Conservation (phyloP, 257 asterid species). For the Cynanchum wilfordii region DNA sequence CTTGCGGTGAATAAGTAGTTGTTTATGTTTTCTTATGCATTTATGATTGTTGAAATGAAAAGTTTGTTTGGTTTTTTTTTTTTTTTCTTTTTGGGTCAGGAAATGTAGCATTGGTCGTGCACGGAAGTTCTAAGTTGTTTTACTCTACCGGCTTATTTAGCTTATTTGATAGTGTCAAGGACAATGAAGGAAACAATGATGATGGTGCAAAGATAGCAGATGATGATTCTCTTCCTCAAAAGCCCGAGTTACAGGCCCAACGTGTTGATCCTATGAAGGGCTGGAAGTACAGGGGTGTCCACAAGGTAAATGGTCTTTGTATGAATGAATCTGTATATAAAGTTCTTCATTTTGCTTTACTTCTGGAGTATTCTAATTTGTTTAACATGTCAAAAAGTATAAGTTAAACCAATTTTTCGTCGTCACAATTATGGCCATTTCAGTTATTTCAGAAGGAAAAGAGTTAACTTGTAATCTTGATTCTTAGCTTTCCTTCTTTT, state of each 20-base stretch:
- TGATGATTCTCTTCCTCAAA: conserved; percentile 49
- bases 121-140: conserved; percentile 38
- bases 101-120: conserved; percentile 38
- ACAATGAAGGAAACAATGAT: conserved; percentile 20
- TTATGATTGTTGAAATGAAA: background rate
- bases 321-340: background rate
- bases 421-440: background rate
- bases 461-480: background rate
- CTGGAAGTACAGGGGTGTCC: conserved; percentile 95
- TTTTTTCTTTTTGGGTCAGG: background rate
- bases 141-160: conserved; percentile 52
- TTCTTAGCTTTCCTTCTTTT: background rate
- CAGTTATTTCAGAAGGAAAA: background rate
- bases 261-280: conserved; percentile 87
- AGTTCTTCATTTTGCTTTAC: background rate
- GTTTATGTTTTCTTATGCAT: background rate
- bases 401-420: background rate
- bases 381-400: background rate
- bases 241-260: conserved; percentile 65
- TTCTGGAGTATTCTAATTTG: conserved; percentile 1
- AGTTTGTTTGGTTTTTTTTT: background rate
- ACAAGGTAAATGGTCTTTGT: conserved; percentile 46
- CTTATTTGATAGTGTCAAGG: conserved; percentile 28
- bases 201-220: conserved; percentile 37
- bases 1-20: conserved; percentile 23